These are phyloP conservation scores for Euphorbia peplus DNA, from an alignment of 345 rosid genomes.

Conservation along the genomic window DNA sequence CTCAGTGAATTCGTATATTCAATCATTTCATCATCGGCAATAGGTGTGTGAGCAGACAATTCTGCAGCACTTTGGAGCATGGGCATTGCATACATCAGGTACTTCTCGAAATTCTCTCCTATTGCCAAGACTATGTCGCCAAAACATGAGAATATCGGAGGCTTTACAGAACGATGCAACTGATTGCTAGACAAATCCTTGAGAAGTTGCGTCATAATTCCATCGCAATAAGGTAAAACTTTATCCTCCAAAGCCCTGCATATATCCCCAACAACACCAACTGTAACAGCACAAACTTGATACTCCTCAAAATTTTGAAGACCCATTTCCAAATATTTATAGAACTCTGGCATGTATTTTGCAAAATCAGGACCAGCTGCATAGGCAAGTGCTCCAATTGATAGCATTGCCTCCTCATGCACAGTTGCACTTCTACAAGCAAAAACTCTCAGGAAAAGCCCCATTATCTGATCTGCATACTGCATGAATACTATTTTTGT, in stretches of 20 bases:
- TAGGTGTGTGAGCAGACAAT: slow-evolving; percentile 54
- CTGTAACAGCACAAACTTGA: slow-evolving; percentile 71
- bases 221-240: slow-evolving; percentile 63
- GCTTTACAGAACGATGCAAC: slow-evolving; percentile 73
- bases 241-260: slow-evolving; percentile 68
- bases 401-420: slow-evolving; percentile 81
- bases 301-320: slow-evolving; percentile 77
- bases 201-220: slow-evolving; percentile 76
- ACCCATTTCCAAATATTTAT: slow-evolving; percentile 69
- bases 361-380: slow-evolving; percentile 57
- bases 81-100: slow-evolving; percentile 66
- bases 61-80: slow-evolving; percentile 78
- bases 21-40: slow-evolving; percentile 67
- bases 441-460: slow-evolving; percentile 68
- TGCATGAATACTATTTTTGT: slow-evolving; percentile 63
- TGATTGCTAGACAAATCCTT: slow-evolving; percentile 77
- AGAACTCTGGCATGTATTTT: slow-evolving; percentile 72
- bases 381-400: slow-evolving; percentile 78
- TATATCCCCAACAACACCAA: slow-evolving; percentile 70
- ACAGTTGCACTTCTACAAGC: slow-evolving; percentile 73
- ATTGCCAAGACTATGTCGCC: slow-evolving; percentile 78
- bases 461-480: slow-evolving; percentile 69
- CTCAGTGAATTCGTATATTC: slow-evolving; percentile 71
- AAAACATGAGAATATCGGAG: slow-evolving; percentile 70
- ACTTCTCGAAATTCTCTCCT: slow-evolving; percentile 69